Evolutionary conservation across 495 filamentous ascomycete genomes (phyloP).

Genomic region (Xylaria scruposa): DNA sequence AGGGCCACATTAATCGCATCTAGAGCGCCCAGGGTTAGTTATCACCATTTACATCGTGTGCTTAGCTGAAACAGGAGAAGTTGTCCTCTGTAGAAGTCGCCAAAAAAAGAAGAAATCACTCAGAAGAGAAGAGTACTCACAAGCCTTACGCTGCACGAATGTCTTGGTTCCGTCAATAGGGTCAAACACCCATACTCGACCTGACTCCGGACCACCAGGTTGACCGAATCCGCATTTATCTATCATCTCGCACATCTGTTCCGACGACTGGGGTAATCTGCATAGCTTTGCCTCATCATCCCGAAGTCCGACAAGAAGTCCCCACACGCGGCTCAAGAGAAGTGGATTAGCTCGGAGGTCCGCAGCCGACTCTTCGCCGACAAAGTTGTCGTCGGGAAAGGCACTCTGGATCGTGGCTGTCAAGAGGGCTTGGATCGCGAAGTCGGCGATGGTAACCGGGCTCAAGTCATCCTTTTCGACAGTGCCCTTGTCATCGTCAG

Average conservation of each 20-base stretch:
- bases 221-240: conserved; percentile 62
- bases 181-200: conserved; percentile 69
- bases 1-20: conserved; percentile 58
- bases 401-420: conserved; percentile 58
- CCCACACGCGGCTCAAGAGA: conserved; percentile 61
- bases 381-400: conserved; percentile 65
- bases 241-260: conserved; percentile 67
- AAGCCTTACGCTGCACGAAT: conserved; percentile 68
- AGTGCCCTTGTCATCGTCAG: conserved; percentile 40
- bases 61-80: not conserved
- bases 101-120: not conserved
- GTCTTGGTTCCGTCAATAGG: conserved; percentile 76
- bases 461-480: conserved; percentile 63
- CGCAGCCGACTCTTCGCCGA: conserved; percentile 67
- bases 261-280: conserved; percentile 52
- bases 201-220: conserved; percentile 42
- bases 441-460: conserved; percentile 72
- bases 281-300: conserved; percentile 39
- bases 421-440: conserved; percentile 69
- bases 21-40: not conserved
- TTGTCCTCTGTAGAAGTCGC: not conserved
- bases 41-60: not conserved
- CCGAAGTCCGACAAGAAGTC: conserved; percentile 48
- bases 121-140: not conserved
- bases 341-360: conserved; percentile 56